A percentile compares a stretch with the other conserved stretches of the same genome.
These are phyloP conservation scores for Eucalyptus marginata DNA, from an alignment of 345 rosid species.

Conservation along the genomic window DNA sequence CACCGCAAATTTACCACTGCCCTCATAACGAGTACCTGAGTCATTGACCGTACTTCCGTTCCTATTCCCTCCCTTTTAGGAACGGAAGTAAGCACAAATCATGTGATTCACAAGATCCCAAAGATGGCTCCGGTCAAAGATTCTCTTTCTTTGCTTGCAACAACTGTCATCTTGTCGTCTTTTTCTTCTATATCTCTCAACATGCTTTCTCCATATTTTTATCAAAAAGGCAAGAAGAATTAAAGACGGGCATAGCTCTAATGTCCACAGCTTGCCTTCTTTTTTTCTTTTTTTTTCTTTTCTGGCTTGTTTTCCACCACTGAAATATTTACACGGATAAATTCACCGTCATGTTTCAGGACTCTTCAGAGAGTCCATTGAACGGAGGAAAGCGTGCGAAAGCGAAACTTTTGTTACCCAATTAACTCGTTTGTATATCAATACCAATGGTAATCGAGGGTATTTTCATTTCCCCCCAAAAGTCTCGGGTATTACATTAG, in stretches of 20 bases:
- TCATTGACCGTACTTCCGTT: background rate
- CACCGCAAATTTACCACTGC: background rate
- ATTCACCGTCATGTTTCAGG: background rate
- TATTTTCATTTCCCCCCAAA: background rate
- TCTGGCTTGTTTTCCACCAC: background rate
- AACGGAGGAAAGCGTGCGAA: background rate
- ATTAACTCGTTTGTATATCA: background rate
- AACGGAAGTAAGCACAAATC: background rate
- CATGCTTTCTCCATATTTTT: background rate
- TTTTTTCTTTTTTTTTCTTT: background rate
- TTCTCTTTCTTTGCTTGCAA: background rate
- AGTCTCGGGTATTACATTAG: background rate
- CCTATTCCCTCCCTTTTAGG: background rate
- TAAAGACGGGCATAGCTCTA: background rate
- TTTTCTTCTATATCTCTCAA: background rate
- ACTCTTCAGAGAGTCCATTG: background rate
- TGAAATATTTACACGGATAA: background rate
- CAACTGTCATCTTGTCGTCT: background rate
- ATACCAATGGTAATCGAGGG: background rate
- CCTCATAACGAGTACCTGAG: background rate
- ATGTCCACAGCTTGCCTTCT: background rate
- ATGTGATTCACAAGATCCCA: background rate
- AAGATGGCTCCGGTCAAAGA: background rate
- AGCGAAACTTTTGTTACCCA: background rate
- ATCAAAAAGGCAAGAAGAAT: background rate